These are phyloP conservation scores for Linum trigynum DNA, from an alignment of 345 rosid species.

Conservation along the genomic window DNA sequence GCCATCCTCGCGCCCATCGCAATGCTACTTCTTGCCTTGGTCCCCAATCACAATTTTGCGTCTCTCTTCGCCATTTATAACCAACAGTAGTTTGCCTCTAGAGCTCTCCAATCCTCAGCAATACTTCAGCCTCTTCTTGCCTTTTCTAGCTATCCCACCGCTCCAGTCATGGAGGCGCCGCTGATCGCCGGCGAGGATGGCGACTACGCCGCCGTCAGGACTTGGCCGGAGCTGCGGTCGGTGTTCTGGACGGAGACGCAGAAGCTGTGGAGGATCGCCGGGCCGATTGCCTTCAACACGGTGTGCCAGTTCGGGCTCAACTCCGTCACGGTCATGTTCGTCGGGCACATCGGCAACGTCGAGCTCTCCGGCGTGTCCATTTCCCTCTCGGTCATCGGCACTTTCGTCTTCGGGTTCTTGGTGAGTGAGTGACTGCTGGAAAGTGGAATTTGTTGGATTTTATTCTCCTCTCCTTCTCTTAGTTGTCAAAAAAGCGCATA, in stretches of 20 bases:
- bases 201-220: constrained; percentile 5
- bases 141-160: background rate
- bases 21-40: too few relatives aligned
- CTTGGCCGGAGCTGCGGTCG: constrained; percentile 29
- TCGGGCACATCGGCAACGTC: constrained; percentile 53
- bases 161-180: background rate
- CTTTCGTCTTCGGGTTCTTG: constrained; percentile 74
- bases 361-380: constrained; percentile 65
- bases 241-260: constrained; percentile 40
- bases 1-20: too few relatives aligned
- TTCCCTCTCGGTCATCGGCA: constrained; percentile 56
- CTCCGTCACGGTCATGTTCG: constrained; percentile 49
- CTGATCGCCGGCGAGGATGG: background rate
- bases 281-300: constrained; percentile 38
- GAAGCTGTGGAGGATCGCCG: constrained; percentile 58
- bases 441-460: too few relatives aligned
- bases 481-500: too few relatives aligned
- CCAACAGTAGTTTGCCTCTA: too few relatives aligned
- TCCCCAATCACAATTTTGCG: too few relatives aligned
- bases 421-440: constrained; percentile 10
- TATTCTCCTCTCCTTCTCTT: too few relatives aligned
- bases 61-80: too few relatives aligned
- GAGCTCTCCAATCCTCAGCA: too few relatives aligned
- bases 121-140: background rate
- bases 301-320: constrained; percentile 48